Evolutionary conservation across 768 basidiomycete species (phyloP).

Genomic region (Gloeopeniophorella convolvens): DNA sequence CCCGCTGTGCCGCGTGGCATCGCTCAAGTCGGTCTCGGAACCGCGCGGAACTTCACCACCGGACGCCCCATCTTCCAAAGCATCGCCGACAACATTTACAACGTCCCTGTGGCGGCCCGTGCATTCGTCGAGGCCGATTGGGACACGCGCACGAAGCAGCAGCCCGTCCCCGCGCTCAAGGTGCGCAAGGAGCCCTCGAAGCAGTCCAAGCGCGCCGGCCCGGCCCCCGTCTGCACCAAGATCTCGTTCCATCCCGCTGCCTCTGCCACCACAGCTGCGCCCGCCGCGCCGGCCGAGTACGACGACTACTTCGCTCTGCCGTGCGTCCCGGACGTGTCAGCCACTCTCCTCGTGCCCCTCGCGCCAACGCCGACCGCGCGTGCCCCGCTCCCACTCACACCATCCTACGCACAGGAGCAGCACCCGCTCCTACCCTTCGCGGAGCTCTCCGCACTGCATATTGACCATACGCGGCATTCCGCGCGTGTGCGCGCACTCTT

Average conservation of each 20-base stretch:
- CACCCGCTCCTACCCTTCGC: slow-evolving; percentile 48
- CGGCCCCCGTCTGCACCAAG: too few species aligned
- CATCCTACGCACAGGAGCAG: slow-evolving; percentile 18
- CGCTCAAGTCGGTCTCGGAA: slow-evolving; percentile 67
- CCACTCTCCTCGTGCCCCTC: slow-evolving; percentile 68
- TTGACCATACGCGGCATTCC: slow-evolving; percentile 47
- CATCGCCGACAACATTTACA: slow-evolving; percentile 58
- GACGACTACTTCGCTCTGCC: slow-evolving; percentile 55
- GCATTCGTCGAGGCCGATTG: slow-evolving; percentile 71
- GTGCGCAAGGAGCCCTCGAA: slow-evolving; percentile 23
- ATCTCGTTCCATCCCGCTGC: slow-evolving; percentile 19
- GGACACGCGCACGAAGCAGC: slow-evolving; percentile 50
- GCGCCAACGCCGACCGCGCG: slow-evolving; percentile 66
- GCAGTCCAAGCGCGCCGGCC: slow-evolving; percentile 24
- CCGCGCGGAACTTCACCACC: slow-evolving; percentile 69
- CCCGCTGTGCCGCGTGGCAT: slow-evolving; percentile 43
- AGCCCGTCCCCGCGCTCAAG: slow-evolving; percentile 26
- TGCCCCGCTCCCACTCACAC: slow-evolving; percentile 43
- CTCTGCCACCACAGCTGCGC: slow-evolving; percentile 27
- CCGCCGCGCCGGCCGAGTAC: slow-evolving; percentile 33
- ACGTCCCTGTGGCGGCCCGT: slow-evolving; percentile 65
- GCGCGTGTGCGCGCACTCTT: slow-evolving; percentile 65
- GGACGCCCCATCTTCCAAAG: slow-evolving; percentile 74
- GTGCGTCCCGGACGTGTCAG: slow-evolving; percentile 40
- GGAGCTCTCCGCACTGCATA: slow-evolving; percentile 45